A percentile compares a stretch with the other conserved stretches of the same genome.
Conservation (phyloP, 345 rosid species). For the Crucihimalaya himalaica region DNA sequence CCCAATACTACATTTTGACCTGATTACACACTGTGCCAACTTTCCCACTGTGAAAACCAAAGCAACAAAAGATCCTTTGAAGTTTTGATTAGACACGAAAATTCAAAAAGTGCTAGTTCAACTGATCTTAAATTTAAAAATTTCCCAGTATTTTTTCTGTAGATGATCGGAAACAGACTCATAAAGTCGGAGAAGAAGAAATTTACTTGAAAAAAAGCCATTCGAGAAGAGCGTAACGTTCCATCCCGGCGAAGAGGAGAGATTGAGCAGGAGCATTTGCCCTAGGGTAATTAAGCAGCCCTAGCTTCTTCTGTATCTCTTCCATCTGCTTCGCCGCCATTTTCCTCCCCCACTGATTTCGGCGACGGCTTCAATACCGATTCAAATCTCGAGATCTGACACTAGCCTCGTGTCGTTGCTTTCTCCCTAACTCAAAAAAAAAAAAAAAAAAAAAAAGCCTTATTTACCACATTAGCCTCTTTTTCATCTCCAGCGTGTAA, state of each 20-base stretch:
- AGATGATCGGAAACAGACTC: not conserved
- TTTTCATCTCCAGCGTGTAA: not conserved
- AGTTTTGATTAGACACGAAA: not conserved
- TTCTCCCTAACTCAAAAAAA: not conserved
- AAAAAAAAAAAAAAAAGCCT: not conserved
- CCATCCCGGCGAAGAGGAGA: slow-evolving; percentile 98
- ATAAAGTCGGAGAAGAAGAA: not conserved
- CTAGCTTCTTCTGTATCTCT: slow-evolving; percentile 80
- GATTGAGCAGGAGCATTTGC: slow-evolving; percentile 97
- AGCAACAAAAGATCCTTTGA: not conserved
- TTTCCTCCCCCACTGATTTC: slow-evolving; percentile 6
- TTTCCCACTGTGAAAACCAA: slow-evolving; percentile 4
- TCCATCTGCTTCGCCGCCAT: slow-evolving; percentile 98
- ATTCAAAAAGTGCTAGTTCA: not conserved
- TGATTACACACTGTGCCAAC: not conserved
- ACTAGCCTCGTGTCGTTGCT: slow-evolving; percentile 4
- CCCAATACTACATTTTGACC: not conserved
- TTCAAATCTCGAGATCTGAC: slow-evolving; percentile 37
- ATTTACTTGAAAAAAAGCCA: slow-evolving; percentile 81
- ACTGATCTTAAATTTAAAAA: not conserved
- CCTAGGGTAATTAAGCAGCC: slow-evolving; percentile 63
- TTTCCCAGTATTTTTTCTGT: not conserved
- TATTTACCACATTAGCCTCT: slow-evolving; percentile 19
- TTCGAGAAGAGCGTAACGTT: slow-evolving; percentile 94
- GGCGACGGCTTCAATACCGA: slow-evolving; percentile 23